A percentile compares a stretch with the other conserved stretches of the same genome.
phyloP scores from a whole-genome alignment of 495 filamentous ascomycete genomes.

The Cenococcum geophilum region DNA sequence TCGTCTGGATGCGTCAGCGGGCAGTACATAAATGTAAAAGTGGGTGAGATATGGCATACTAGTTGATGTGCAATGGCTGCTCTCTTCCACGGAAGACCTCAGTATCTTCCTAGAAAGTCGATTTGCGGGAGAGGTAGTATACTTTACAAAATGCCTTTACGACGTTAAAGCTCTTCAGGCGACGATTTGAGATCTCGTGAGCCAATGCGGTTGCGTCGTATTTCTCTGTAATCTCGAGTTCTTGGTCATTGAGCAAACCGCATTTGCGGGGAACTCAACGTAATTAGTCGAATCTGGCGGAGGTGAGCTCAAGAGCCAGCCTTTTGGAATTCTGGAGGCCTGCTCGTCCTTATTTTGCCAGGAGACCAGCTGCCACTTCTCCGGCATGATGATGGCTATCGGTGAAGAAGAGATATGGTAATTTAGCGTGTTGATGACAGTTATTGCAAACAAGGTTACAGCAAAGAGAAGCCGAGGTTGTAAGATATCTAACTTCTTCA shows the following conservation, averaged over 20 bases:
- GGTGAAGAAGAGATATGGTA: background rate
- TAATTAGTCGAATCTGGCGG: conserved; percentile 19
- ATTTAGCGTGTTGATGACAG: background rate
- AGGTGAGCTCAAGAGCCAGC: conserved; percentile 31
- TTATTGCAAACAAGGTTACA: background rate
- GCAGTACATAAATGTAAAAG: background rate
- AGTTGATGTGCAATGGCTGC: conserved; percentile 41
- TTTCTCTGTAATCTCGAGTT: conserved; percentile 55
- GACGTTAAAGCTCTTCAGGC: conserved; percentile 50
- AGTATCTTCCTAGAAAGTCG: background rate
- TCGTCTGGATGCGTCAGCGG: conserved; percentile 23
- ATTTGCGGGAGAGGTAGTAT: background rate
- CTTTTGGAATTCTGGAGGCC: conserved; percentile 33
- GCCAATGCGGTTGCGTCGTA: conserved; percentile 49
- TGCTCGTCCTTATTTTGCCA: conserved; percentile 37
- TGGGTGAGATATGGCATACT: conserved; percentile 4
- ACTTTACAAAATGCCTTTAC: conserved; percentile 58
- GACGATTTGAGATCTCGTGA: conserved; percentile 42
- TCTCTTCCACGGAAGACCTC: conserved; percentile 18
- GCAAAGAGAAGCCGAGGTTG: background rate
- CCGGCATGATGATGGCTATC: conserved; percentile 22
- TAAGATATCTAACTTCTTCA: background rate
- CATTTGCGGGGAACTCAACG: conserved; percentile 34
- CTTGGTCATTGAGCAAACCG: conserved; percentile 45
- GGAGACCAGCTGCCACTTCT: conserved; percentile 35